Percentiles rank a stretch among this genome's conserved stretches.
Conservation (phyloP, 2,329 filamentous ascomycete species). For the Aureobasidium namibiae region DNA sequence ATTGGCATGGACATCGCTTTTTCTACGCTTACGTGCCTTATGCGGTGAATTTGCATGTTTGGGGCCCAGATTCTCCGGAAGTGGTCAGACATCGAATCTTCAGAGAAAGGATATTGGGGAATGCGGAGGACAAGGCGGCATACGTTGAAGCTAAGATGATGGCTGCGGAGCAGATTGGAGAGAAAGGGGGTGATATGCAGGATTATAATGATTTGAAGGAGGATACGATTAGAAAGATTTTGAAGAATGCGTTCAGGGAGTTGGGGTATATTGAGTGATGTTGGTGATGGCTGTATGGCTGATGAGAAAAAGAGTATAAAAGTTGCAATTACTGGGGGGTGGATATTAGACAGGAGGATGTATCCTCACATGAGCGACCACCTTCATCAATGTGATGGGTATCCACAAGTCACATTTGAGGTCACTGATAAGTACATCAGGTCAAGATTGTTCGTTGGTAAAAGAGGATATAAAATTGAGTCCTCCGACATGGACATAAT, state of each 20-base stretch:
- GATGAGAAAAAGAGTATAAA: no score
- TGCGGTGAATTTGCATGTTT: not conserved
- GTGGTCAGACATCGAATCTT: not conserved
- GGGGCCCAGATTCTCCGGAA: not conserved
- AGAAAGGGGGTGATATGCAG: not conserved
- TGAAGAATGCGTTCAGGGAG: not conserved
- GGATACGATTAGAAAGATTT: not conserved
- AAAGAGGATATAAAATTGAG: no score
- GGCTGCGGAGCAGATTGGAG: not conserved
- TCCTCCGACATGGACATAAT: no score
- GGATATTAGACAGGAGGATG: not conserved
- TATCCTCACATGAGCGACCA: no score
- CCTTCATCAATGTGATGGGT: no score
- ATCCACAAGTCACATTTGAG: no score
- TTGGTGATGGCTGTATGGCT: no score
- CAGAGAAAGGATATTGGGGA: not conserved
- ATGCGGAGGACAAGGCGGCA: not conserved
- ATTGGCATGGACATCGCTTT: not conserved
- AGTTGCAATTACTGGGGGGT: no score
- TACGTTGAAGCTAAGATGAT: not conserved
- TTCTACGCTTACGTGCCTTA: not conserved
- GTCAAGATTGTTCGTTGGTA: no score
- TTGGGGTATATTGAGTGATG: not conserved
- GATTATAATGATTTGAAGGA: not conserved
- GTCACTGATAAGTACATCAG: no score